A percentile compares a stretch with the other conserved stretches of the same genome.
phyloP scores from a whole-genome alignment of 495 filamentous ascomycete species.

The Penicillium coffeae region DNA sequence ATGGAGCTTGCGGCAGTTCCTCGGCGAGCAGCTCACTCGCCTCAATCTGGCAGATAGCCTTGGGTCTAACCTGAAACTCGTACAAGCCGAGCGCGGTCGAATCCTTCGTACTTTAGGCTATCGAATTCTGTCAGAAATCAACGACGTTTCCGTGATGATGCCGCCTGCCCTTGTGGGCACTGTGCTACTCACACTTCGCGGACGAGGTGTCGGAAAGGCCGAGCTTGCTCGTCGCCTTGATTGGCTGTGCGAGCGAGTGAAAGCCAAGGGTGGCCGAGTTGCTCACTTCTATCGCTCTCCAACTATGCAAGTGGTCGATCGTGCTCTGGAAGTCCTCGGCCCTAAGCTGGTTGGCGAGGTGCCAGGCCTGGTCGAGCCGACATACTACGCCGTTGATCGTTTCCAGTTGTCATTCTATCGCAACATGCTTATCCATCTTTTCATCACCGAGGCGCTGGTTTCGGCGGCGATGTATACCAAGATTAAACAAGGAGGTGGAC shows the following conservation, averaged over 20 bases:
- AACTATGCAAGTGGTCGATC: conserved; percentile 76
- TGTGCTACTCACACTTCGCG: conserved; percentile 84
- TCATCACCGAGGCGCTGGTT: conserved; percentile 86
- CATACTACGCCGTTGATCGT: conserved; percentile 88
- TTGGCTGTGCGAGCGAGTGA: conserved; percentile 83
- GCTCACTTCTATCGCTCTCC: conserved; percentile 84
- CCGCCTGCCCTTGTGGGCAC: conserved; percentile 94
- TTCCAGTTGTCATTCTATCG: conserved; percentile 97
- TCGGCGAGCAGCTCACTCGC: conserved; percentile 64
- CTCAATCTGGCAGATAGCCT: conserved; percentile 28
- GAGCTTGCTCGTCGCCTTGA: conserved; percentile 85
- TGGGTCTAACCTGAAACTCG: conserved; percentile 36
- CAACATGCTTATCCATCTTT: conserved; percentile 98
- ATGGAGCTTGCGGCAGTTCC: conserved; percentile 80
- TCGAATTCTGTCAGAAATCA: conserved; percentile 88
- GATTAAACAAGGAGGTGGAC: conserved; percentile 84
- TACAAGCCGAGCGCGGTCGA: conserved; percentile 49
- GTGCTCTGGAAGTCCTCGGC: conserved; percentile 86
- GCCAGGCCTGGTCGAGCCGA: conserved; percentile 75
- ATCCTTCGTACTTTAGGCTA: conserved; percentile 83
- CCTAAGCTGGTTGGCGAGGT: conserved; percentile 79
- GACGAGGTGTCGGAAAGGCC: conserved; percentile 81
- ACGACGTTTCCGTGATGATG: conserved; percentile 95
- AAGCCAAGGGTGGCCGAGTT: conserved; percentile 80
- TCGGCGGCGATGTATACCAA: conserved; percentile 84